Conservation (phyloP, 2,329 filamentous ascomycete genomes). For the Aspergillus fumigatiaffinis region DNA sequence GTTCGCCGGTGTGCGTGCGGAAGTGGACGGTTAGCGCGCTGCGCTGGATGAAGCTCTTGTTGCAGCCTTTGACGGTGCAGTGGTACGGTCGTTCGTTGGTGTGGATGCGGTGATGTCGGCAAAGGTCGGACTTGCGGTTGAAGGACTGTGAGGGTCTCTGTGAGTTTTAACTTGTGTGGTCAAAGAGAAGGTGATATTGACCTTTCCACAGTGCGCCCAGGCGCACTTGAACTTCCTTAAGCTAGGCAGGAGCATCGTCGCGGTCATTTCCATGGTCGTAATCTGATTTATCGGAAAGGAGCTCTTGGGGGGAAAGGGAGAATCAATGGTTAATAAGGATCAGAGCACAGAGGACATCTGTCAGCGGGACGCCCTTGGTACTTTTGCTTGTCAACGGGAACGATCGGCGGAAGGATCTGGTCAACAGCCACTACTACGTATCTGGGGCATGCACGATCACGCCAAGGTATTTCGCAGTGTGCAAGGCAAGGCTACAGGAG, state of each 20-base stretch:
- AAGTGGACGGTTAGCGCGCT: constrained; percentile 45
- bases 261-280: not conserved
- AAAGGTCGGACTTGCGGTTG: constrained; percentile 48
- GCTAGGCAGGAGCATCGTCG: not conserved
- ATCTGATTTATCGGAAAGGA: not conserved
- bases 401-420: not conserved
- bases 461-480: not conserved
- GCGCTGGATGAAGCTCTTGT: constrained; percentile 47
- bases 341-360: not conserved
- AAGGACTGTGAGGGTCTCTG: constrained; percentile 34
- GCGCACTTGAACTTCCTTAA: not conserved
- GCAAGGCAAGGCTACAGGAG: not conserved
- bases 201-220: not conserved
- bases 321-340: not conserved
- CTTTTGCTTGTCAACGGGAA: not conserved
- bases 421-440: not conserved
- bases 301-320: accelerated
- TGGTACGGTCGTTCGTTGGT: constrained; percentile 47
- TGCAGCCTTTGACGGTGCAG: constrained; percentile 42
- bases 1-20: constrained; percentile 43
- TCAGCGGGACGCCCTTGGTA: not conserved
- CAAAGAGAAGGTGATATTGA: not conserved
- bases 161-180: not conserved
- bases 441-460: not conserved
- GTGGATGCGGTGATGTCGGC: constrained; percentile 46